Base-by-base conservation (phyloP, 768 basidiomycete genomes). In the Hebeloma cylindrosporum region DNA sequence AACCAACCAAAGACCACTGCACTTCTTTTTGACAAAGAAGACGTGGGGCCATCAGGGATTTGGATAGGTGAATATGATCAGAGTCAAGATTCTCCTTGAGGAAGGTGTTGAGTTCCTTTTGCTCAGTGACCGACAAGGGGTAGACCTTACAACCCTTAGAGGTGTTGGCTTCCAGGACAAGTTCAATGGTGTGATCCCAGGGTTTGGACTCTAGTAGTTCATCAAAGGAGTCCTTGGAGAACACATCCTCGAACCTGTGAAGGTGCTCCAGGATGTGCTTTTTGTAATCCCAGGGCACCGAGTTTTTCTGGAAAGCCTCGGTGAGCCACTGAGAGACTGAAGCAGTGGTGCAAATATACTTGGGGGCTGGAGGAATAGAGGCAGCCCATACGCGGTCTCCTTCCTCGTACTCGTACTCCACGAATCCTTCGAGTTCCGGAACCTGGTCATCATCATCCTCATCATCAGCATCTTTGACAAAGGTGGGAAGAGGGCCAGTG, bases 111-210 rank as follows among this genome's bases (percentile, higher is more conserved):
- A 61, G 41, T 35, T 58, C 64, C 11, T 53, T 32, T 5, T 54
- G 63, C 48, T 76, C 69, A 13, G 65, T 22, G 2, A n/a, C n/a
- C n/a, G n/a, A n/a, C 7, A 52, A 21, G 3, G 14, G 28, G n/a
- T n/a, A n/a, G n/a, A n/a, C n/a, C n/a, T n/a, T n/a, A n/a, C n/a
- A n/a, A n/a, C n/a, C n/a, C n/a, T 17, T 51, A 54, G 4, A 21
- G n/a, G n/a, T n/a, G n/a, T n/a, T n/a, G n/a, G n/a, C n/a, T n/a
- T n/a, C n/a, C n/a, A n/a, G n/a, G n/a, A n/a, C n/a, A n/a, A n/a
- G n/a, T n/a, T n/a, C n/a, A n/a, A n/a, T n/a, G n/a, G n/a, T n/a
- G 26, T 52, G 51, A 36, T 52, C 51, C 47, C 47, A 52, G 14
- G 36, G 26, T 36, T 30, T 33, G 3, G 14, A 13, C 17, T 30